Evolutionary conservation across 176 grass and related monocot species (phyloP).

Genomic region (Chloris gayana): DNA sequence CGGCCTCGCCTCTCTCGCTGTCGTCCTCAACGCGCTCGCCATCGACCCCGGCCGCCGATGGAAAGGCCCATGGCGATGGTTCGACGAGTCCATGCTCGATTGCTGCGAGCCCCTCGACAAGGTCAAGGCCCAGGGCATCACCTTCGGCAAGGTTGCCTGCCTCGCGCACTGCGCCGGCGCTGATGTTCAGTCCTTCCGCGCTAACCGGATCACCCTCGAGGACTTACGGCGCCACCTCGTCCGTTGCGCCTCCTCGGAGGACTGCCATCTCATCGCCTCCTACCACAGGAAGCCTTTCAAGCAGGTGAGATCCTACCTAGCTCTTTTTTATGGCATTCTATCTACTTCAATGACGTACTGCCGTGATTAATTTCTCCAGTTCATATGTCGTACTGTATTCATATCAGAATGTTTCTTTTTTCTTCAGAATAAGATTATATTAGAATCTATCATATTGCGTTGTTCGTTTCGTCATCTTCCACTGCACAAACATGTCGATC

Average conservation of each 20-base stretch:
- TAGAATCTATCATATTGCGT: not conserved
- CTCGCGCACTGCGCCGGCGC: slow-evolving; percentile 88
- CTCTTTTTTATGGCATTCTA: not conserved
- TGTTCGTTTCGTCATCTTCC: not conserved
- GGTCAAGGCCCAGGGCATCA: slow-evolving; percentile 75
- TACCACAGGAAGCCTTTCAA: slow-evolving; percentile 56
- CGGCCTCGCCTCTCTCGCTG: slow-evolving; percentile 75
- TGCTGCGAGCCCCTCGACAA: slow-evolving; percentile 89
- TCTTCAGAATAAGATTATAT: not conserved
- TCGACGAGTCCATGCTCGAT: slow-evolving; percentile 98
- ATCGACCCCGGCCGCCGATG: slow-evolving; percentile 68
- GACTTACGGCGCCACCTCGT: slow-evolving; percentile 65
- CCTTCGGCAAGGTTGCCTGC: slow-evolving; percentile 83
- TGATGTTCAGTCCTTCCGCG: slow-evolving; percentile 62
- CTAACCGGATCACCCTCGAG: slow-evolving; percentile 55
- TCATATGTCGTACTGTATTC: not conserved
- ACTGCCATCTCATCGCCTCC: slow-evolving; percentile 79
- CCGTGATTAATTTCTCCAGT: not conserved
- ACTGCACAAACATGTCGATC: not conserved
- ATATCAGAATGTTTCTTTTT: not conserved
- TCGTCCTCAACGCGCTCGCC: slow-evolving; percentile 84
- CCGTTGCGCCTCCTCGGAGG: slow-evolving; percentile 58
- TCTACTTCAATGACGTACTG: not conserved
- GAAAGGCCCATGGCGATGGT: slow-evolving; percentile 97
- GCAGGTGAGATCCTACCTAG: slow-evolving; percentile 30